A percentile compares a stretch with the other conserved stretches of the same genome.
Evolutionary conservation across 108 stramenopile genomes (phyloP).

Genomic region (Hondaea fermentalgiana): DNA sequence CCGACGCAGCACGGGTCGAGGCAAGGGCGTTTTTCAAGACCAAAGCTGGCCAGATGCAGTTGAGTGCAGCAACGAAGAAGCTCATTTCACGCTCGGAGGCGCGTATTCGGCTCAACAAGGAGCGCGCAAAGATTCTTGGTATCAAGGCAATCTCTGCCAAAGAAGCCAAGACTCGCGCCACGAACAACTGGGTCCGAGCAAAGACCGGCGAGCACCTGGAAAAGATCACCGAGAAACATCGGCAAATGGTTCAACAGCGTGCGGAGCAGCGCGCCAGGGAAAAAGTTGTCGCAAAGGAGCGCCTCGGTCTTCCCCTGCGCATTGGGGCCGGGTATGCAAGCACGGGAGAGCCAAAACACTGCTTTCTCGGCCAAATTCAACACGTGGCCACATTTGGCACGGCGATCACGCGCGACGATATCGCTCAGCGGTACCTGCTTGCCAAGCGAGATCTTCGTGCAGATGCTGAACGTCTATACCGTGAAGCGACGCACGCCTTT

Average conservation of each 20-base stretch:
- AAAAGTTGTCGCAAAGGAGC: conserved; percentile 26
- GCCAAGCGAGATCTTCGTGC: not conserved
- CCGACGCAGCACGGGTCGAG: conserved; percentile 32
- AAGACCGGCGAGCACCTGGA: conserved; percentile 24
- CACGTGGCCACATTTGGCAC: conserved; percentile 42
- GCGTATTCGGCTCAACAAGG: conserved; percentile 27
- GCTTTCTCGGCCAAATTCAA: conserved; percentile 34
- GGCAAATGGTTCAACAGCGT: conserved; percentile 31
- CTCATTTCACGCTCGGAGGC: conserved; percentile 35
- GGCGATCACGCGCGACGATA: conserved; percentile 20
- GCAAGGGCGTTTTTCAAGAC: conserved; percentile 32
- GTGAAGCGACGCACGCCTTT: conserved; percentile 25
- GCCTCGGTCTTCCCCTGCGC: conserved; percentile 26
- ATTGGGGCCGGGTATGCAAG: conserved; percentile 34
- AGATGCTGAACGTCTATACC: conserved; percentile 40
- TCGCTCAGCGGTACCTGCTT: conserved; percentile 22
- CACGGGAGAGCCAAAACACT: conserved; percentile 27
- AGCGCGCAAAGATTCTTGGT: conserved; percentile 33
- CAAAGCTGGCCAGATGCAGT: conserved; percentile 30
- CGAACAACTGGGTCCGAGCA: conserved; percentile 14
- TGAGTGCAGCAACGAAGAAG: conserved; percentile 29
- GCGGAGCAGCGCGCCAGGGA: conserved; percentile 23
- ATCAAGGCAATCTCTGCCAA: conserved; percentile 21
- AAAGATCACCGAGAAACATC: conserved; percentile 29
- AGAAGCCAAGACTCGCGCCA: conserved; percentile 38